Evolutionary conservation across 2,329 filamentous ascomycete genomes (phyloP).

Genomic region (Colletotrichum musae): DNA sequence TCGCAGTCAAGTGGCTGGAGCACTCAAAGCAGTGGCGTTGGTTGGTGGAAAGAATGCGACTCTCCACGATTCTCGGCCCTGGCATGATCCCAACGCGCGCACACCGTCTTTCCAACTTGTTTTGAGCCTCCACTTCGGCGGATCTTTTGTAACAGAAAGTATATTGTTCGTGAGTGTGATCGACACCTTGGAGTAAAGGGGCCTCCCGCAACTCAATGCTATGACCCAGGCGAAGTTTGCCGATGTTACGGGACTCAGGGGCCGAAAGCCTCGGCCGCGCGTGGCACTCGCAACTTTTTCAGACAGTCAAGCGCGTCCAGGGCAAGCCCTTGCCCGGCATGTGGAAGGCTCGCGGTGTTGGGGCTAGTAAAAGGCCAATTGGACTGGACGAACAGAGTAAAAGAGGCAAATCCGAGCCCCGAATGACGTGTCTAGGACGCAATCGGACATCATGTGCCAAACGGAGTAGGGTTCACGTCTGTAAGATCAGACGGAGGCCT

Average conservation of each 20-base stretch:
- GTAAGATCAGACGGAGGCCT: conserved; percentile 25
- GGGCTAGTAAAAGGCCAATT: conserved; percentile 1
- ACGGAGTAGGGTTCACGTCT: conserved; percentile 12
- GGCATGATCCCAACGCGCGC: conserved; percentile 1
- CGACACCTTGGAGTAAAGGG: conserved; percentile 29
- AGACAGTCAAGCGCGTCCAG: background rate
- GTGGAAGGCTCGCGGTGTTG: conserved; percentile 11
- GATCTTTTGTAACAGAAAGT: conserved; percentile 5
- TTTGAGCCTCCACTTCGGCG: conserved; percentile 29
- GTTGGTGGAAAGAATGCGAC: conserved; percentile 20
- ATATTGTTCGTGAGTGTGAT: conserved; percentile 22
- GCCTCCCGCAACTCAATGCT: conserved; percentile 38
- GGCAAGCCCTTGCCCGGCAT: conserved; percentile 25
- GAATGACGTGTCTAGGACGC: conserved; percentile 26
- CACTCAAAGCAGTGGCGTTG: conserved; percentile 9
- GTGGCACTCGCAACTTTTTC: too few species aligned
- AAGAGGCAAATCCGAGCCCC: conserved; percentile 28
- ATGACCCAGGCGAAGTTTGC: conserved; percentile 25
- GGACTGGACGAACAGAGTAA: conserved; percentile 9
- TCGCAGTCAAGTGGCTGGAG: conserved; percentile 22
- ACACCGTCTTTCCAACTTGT: conserved; percentile 29
- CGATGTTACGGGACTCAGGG: conserved; percentile 10
- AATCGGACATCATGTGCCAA: conserved; percentile 12
- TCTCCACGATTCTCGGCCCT: conserved; percentile 14
- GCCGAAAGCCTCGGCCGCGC: background rate